Evolutionary conservation across 371 early-diverging fungal genomes (phyloP), one percentile per base, ranked within the genome.

Genomic region (Rhizopus delemar): DNA sequence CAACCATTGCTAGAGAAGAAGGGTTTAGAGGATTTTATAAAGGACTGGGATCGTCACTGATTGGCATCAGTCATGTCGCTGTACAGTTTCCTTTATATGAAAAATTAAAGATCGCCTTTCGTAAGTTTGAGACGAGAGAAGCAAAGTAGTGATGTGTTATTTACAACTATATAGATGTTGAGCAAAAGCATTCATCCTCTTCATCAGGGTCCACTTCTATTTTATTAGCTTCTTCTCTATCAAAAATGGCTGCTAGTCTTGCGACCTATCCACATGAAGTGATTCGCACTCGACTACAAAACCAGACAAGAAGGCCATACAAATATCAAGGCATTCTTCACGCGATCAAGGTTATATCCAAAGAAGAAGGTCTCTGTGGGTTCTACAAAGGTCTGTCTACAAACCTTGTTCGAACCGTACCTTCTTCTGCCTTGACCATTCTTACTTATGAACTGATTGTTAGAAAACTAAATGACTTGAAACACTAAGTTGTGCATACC

Each of bases 81-180:
- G 84, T 98, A 7, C 96, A 96, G 69, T 98, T 98, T 64, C 96
- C 97, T 36, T 73, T 96, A 32, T 98, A 98, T 76, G 98, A 98
- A 74, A 79, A 86, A 56, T 73, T 98, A 51, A 96, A 96, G 68
- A 29, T 64, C 16, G 76, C 73, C 72, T 39, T 46, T 22, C 22
- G 69, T 54, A 61, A 57, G 35, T 55, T 43, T 43, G 0, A n/a
- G 22, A 22, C 22, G 0, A 8, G 6, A 36, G 0, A 36, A 43
- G 43, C 15, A 43, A 43, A 8, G 5, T 8, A 43, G 39, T 39
- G 8, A 4, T n/a, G 13, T 43, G 13, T n/a, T 15, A 11, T 43
- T 5, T 13, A 6, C 8, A 51, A 3, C 41, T 57, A 31, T 43
- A 49, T 49, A 65, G 60, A 62, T 7, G 15, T n/a, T 5, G 43